Base-by-base conservation (phyloP, 768 basidiomycete species). In the Amanita rubescens region DNA sequence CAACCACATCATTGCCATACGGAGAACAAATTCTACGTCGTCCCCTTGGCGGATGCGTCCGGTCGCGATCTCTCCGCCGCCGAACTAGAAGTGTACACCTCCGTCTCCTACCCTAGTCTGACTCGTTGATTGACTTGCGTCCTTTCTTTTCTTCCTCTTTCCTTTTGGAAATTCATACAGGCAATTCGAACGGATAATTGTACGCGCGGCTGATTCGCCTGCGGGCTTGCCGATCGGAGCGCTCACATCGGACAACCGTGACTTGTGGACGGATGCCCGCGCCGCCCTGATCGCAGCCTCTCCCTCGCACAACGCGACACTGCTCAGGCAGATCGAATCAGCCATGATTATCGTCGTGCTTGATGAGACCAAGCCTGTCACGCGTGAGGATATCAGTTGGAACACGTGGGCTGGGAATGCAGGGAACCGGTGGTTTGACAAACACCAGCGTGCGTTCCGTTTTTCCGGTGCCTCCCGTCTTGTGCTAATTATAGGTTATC, bases 371-470 rank as follows among this genome's bases (percentile, higher is more conserved):
- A 76, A 76, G 35, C 95, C 95, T 0, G 71, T 89, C 30, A 88
- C 88, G 5, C 77, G 91, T 37, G 89, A 95, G 58, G 83, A 90
- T 25, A 75, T 87, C 11, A 87, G 87, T 53, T 87, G 88, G 84
- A 74, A 70, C 17, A 81, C 82, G 46, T 97, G 95, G 94, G 84
- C 85, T 20, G 95, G 94, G 30, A 80, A 95, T 59, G 94, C 92
- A 20, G 75, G 83, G 47, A 96, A 95, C 67, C 75, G 95, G 55
- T 99, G 88, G 76, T 97, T 85, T 64, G 96, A 98, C 75, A 99
- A 99, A 69, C 95, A 98, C 64, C 90, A 98, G 64, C 62, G 91
- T 93, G 65, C 32, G 86, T 75, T 4, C n/a, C n/a, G 38, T n/a
- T 39, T 15, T 24, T 3, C 50, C 27, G 1, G 41, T 27, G 17